phyloP scores from a whole-genome alignment of 768 basidiomycete species.

The Imleria badia region DNA sequence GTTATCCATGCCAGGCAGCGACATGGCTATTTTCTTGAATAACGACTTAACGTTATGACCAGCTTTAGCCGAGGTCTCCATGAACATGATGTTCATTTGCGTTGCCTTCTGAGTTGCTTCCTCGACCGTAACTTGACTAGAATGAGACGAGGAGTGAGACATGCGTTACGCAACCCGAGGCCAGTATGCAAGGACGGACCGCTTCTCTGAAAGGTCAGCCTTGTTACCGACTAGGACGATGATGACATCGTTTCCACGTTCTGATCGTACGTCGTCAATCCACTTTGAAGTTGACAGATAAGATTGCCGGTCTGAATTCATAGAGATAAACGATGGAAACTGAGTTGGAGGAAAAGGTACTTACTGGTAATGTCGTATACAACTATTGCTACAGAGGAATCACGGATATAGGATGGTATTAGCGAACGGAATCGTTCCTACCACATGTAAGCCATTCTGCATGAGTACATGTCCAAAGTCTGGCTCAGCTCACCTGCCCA shows the following conservation, averaged over 20 bases:
- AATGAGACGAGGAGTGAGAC: constrained; percentile 12
- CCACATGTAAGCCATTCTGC: background rate
- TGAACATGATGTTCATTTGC: constrained; percentile 93
- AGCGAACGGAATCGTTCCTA: constrained; percentile 97
- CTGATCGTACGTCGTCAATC: constrained; percentile 99
- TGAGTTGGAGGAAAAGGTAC: constrained; percentile 30
- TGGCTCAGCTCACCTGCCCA: constrained; percentile 62
- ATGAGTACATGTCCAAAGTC: constrained; percentile 1
- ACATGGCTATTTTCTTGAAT: constrained; percentile 99
- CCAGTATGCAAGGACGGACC: constrained; percentile 50
- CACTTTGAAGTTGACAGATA: constrained; percentile 98
- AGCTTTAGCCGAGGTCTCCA: constrained; percentile 99
- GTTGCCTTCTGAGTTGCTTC: constrained; percentile 92
- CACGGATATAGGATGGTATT: constrained; percentile 98
- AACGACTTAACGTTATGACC: constrained; percentile 98
- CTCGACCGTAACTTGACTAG: constrained; percentile 97
- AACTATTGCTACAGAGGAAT: constrained; percentile 97
- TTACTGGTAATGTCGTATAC: constrained; percentile 98
- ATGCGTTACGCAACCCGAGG: background rate
- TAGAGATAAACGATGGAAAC: constrained; percentile 1
- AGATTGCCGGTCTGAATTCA: constrained; percentile 80
- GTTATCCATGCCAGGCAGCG: constrained; percentile 94
- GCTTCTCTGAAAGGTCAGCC: constrained; percentile 97
- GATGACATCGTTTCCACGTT: constrained; percentile 96
- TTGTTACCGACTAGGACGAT: constrained; percentile 99